Conservation (phyloP, 768 basidiomycete species). For the Russula olivacea region DNA sequence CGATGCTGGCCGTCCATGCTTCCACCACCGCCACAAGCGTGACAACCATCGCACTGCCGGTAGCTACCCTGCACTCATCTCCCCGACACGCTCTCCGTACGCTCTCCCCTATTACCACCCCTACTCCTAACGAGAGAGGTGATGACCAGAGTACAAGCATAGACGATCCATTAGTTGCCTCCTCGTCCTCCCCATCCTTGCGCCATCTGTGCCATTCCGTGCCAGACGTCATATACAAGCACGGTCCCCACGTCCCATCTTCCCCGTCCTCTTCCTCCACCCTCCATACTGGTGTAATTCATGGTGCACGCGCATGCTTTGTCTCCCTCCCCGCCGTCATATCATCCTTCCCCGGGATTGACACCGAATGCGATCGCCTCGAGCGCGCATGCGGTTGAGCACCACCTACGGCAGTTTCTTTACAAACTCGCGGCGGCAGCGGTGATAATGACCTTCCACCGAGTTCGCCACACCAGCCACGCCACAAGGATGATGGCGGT, state of each 20-base stretch:
- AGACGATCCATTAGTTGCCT: too few relatives aligned
- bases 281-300: too few relatives aligned
- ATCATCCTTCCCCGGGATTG: neutral
- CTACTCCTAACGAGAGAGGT: neutral
- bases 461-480: constrained; percentile 18
- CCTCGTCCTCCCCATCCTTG: too few relatives aligned
- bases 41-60: neutral
- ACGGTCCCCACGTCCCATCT: too few relatives aligned
- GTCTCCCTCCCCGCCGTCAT: constrained; percentile 12
- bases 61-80: neutral
- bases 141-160: too few relatives aligned
- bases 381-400: constrained; percentile 19
- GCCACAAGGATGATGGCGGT: neutral
- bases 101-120: constrained; percentile 15
- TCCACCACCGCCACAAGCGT: constrained; percentile 9
- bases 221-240: too few relatives aligned
- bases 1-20: constrained; percentile 14
- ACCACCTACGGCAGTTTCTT: neutral
- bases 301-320: constrained; percentile 14
- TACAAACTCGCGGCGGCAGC: constrained; percentile 6
- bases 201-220: too few relatives aligned
- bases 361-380: constrained; percentile 18
- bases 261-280: too few relatives aligned
- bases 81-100: constrained; percentile 9
- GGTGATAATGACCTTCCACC: constrained; percentile 6